Evolutionary conservation across 768 basidiomycete genomes (phyloP).

Genomic region (Tylopilus intermedius): DNA sequence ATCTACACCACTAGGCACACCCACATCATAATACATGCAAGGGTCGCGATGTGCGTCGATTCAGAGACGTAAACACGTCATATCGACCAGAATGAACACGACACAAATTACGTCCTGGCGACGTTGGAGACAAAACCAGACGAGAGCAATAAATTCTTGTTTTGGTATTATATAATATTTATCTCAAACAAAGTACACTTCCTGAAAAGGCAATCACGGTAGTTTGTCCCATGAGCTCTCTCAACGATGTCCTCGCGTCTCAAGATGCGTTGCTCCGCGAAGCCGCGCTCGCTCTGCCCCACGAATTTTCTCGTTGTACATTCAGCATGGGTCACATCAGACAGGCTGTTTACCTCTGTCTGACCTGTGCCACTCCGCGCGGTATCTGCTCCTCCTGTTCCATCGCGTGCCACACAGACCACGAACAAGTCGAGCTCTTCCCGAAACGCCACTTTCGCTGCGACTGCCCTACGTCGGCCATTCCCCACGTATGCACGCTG

Average conservation of each 20-base stretch:
- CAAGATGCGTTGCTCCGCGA: slow-evolving; percentile 30
- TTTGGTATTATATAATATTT: neutral
- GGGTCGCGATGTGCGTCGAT: no score
- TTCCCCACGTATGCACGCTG: slow-evolving; percentile 60
- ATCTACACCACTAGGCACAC: neutral
- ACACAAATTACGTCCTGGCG: neutral
- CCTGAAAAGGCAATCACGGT: neutral
- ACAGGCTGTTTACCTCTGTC: slow-evolving; percentile 79
- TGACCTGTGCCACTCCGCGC: slow-evolving; percentile 61
- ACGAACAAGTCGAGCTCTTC: slow-evolving; percentile 84
- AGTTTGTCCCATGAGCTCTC: slow-evolving; percentile 33
- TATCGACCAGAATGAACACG: no score
- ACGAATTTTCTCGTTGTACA: slow-evolving; percentile 62
- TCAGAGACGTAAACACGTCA: no score
- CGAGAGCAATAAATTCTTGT: neutral
- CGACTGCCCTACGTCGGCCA: slow-evolving; percentile 70
- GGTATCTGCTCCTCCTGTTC: slow-evolving; percentile 83
- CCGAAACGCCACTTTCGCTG: slow-evolving; percentile 81
- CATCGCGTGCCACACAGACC: slow-evolving; percentile 80
- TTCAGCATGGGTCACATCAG: slow-evolving; percentile 56
- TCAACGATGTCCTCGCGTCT: slow-evolving; percentile 22
- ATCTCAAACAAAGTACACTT: neutral
- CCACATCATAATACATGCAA: no score
- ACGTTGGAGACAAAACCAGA: no score
- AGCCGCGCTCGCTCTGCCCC: slow-evolving; percentile 50